Evolutionary conservation across 2,329 filamentous ascomycete species (phyloP).

Genomic region (Alternaria metachromatica): DNA sequence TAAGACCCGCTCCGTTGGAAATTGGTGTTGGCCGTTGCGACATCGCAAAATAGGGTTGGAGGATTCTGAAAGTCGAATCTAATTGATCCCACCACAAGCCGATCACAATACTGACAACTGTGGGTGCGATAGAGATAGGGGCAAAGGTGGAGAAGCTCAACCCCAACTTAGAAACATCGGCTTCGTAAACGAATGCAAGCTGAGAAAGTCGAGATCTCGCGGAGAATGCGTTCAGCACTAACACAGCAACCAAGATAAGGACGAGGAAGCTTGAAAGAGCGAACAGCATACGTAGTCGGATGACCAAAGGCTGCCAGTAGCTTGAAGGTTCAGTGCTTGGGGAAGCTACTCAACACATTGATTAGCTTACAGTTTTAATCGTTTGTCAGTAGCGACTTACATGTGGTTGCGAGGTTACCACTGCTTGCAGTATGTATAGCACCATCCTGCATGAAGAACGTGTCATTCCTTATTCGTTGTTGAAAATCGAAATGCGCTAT

Average conservation of each 20-base stretch:
- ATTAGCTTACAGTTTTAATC: neutral
- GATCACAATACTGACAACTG: conserved; percentile 23
- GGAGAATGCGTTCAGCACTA: conserved; percentile 17
- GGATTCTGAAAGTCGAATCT: conserved; percentile 21
- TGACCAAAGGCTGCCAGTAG: neutral
- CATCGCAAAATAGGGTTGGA: conserved; percentile 31
- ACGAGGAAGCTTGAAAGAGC: conserved; percentile 9
- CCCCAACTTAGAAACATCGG: conserved; percentile 17
- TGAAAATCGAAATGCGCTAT: conserved; percentile 4
- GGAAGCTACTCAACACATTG: neutral
- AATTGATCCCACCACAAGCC: conserved; percentile 33
- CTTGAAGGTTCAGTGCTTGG: neutral
- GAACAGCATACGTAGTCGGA: conserved; percentile 6
- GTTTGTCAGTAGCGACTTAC: neutral
- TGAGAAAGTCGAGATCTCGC: conserved; percentile 21
- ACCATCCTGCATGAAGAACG: conserved; percentile 5
- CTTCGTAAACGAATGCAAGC: conserved; percentile 24
- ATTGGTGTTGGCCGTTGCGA: conserved; percentile 16
- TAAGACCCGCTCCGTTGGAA: conserved; percentile 16
- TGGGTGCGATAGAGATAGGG: conserved; percentile 29
- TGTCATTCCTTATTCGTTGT: conserved; percentile 5
- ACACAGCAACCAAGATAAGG: conserved; percentile 6
- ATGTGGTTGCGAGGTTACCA: neutral
- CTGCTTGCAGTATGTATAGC: conserved; percentile 15
- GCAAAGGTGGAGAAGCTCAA: conserved; percentile 23